These are phyloP conservation scores for Spinacia oleracea DNA, from an alignment of 179 eudicot species.

Conservation along the genomic window DNA sequence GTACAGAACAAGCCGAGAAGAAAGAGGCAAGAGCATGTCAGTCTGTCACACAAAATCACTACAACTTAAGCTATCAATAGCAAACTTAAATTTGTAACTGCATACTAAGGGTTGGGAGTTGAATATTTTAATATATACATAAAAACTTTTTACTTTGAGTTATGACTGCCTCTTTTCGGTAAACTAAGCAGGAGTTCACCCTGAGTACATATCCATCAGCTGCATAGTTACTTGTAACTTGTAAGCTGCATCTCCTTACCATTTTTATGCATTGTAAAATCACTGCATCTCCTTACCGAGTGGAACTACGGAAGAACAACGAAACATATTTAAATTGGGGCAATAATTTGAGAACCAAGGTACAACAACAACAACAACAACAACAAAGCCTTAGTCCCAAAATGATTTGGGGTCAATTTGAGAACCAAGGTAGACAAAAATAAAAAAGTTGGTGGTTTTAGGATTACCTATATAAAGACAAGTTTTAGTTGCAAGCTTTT, in stretches of 20 bases:
- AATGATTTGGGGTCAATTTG: too few relatives aligned
- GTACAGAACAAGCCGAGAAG: not conserved
- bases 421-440: not conserved
- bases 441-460: not conserved
- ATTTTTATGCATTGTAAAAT: not conserved
- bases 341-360: not conserved
- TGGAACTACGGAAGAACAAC: not conserved
- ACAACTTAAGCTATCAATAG: constrained; percentile 11
- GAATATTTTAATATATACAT: not conserved
- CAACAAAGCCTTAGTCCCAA: too few relatives aligned
- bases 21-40: not conserved
- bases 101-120: not conserved
- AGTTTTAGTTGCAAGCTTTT: constrained; percentile 58
- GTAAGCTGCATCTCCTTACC: constrained; percentile 11
- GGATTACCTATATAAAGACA: constrained; percentile 18
- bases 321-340: not conserved
- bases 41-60: constrained; percentile 17
- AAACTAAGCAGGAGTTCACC: not conserved
- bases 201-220: constrained; percentile 11
- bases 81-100: constrained; percentile 9
- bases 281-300: not conserved
- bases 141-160: not conserved
- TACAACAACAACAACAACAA: too few relatives aligned
- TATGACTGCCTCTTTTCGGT: not conserved
- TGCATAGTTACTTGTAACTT: not conserved